phyloP scores from a whole-genome alignment of 1,284 basidiomycete genomes.

The Malassezia dermatis region DNA sequence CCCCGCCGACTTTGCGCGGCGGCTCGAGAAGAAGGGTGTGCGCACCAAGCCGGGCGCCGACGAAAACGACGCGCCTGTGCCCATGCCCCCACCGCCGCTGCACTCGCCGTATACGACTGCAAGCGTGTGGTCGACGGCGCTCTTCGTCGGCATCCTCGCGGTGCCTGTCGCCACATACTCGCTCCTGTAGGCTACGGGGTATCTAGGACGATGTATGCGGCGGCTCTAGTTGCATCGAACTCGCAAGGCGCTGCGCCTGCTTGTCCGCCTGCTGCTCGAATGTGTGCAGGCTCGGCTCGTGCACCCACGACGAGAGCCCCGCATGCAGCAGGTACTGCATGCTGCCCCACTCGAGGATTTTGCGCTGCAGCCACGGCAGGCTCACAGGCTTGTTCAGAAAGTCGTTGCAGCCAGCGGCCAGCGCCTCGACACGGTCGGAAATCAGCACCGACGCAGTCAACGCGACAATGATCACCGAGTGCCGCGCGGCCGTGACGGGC shows the following conservation, averaged over 20 bases:
- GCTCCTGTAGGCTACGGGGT: background rate
- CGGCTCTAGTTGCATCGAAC: background rate
- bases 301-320: slow-evolving; percentile 14
- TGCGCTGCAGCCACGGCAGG: slow-evolving; percentile 87
- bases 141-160: slow-evolving; percentile 5
- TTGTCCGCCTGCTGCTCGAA: background rate
- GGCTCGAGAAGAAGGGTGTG: slow-evolving; percentile 22
- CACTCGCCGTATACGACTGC: slow-evolving; percentile 6
- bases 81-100: background rate
- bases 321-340: slow-evolving; percentile 49
- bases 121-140: slow-evolving; percentile 7
- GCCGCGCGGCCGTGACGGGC: slow-evolving; percentile 52
- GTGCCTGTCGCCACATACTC: slow-evolving; percentile 10
- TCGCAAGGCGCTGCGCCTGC: slow-evolving; percentile 7
- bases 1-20: slow-evolving; percentile 42
- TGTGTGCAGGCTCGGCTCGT: background rate
- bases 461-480: slow-evolving; percentile 96
- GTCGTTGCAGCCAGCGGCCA: slow-evolving; percentile 97
- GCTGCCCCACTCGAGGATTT: slow-evolving; percentile 91
- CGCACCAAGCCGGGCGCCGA: slow-evolving; percentile 18
- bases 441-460: slow-evolving; percentile 86
- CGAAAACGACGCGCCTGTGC: slow-evolving; percentile 7
- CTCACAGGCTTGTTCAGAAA: slow-evolving; percentile 96
- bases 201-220: background rate
- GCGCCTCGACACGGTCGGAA: slow-evolving; percentile 82